Percentiles rank a stretch among this genome's conserved stretches.
These are phyloP conservation scores for Thuidium tamariscinum DNA, from an alignment of 225 moss, liverwort and hornwort species.

Conservation along the genomic window DNA sequence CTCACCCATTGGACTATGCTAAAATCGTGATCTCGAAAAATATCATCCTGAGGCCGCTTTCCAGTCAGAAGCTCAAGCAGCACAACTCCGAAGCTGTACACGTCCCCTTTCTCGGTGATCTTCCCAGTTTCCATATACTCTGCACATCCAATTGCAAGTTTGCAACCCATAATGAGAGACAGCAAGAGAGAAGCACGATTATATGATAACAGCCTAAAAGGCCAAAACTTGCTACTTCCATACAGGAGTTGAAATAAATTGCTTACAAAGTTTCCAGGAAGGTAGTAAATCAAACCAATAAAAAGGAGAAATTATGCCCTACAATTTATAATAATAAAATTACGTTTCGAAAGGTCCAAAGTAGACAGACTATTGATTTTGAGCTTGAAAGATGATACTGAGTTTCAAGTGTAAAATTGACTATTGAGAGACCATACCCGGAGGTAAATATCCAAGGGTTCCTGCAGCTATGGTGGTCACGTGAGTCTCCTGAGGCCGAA, in stretches of 20 bases:
- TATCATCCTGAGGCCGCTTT: slow-evolving; percentile 53
- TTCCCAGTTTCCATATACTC: slow-evolving; percentile 33
- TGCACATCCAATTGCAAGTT: neutral
- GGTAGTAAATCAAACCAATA: neutral
- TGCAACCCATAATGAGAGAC: neutral
- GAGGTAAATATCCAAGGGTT: slow-evolving; percentile 81
- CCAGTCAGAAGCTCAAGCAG: slow-evolving; percentile 83
- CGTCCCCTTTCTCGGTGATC: slow-evolving; percentile 79
- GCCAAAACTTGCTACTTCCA: neutral
- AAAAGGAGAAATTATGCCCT: neutral
- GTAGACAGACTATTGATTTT: neutral
- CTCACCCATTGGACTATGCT: slow-evolving; percentile 80
- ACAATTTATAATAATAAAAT: neutral
- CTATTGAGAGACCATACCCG: slow-evolving; percentile 20
- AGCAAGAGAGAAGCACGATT: neutral
- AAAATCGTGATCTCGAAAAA: slow-evolving; percentile 53
- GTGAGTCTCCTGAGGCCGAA: slow-evolving; percentile 31
- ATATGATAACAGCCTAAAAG: neutral
- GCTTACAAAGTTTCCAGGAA: neutral
- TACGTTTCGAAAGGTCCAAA: neutral
- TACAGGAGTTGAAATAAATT: neutral
- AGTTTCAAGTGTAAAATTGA: too few relatives aligned
- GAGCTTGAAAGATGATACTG: neutral
- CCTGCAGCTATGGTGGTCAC: slow-evolving; percentile 81
- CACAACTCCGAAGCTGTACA: slow-evolving; percentile 83